A percentile compares a stretch with the other conserved stretches of the same genome.
These are phyloP conservation scores for Phytophthora quininea DNA, from an alignment of 352 stramenopile genomes.

Conservation along the genomic window DNA sequence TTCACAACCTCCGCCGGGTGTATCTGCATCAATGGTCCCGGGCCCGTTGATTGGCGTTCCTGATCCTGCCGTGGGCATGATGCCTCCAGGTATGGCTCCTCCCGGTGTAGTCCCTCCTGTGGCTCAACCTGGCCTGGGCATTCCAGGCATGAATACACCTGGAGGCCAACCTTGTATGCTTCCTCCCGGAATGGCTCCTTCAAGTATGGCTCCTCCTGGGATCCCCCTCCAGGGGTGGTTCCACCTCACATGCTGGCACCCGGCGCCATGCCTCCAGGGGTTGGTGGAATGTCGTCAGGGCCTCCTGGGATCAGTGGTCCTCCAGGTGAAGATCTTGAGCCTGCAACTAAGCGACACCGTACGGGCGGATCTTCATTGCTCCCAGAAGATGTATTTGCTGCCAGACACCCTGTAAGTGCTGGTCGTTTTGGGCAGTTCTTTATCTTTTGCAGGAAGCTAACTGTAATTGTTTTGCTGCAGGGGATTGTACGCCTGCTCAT, in stretches of 20 bases:
- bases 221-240: neutral
- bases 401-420: slow-evolving; percentile 66
- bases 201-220: slow-evolving; percentile 17
- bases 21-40: slow-evolving; percentile 20
- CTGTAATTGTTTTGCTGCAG: slow-evolving; percentile 29
- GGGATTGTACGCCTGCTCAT: slow-evolving; percentile 70
- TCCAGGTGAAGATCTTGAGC: slow-evolving; percentile 50
- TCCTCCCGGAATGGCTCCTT: slow-evolving; percentile 8
- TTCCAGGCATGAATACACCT: slow-evolving; percentile 12
- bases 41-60: slow-evolving; percentile 28
- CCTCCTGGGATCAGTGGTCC: slow-evolving; percentile 43
- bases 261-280: slow-evolving; percentile 24
- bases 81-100: slow-evolving; percentile 31
- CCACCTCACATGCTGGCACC: slow-evolving; percentile 34
- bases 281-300: slow-evolving; percentile 31
- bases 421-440: neutral
- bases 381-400: slow-evolving; percentile 83
- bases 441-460: neutral
- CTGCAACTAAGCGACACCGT: slow-evolving; percentile 72
- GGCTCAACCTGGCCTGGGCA: slow-evolving; percentile 32
- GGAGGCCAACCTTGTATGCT: neutral
- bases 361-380: slow-evolving; percentile 65
- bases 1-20: slow-evolving; percentile 13
- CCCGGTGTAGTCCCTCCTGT: slow-evolving; percentile 32
- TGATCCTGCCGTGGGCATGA: slow-evolving; percentile 19